These are phyloP conservation scores for Dissophora globulifera DNA, from an alignment of 192 early-diverging fungal genomes.

Conservation along the genomic window DNA sequence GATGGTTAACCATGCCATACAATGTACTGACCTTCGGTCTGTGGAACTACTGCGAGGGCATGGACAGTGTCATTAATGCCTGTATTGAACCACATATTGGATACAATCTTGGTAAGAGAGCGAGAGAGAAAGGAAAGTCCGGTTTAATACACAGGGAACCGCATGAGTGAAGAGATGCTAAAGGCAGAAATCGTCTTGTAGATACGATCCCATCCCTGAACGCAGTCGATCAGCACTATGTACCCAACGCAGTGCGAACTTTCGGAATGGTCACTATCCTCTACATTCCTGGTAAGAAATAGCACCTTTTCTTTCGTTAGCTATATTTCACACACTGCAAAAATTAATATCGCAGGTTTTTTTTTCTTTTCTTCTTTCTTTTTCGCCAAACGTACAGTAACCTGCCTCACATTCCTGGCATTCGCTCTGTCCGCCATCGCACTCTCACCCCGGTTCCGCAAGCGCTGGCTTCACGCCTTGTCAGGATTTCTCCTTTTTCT, in stretches of 20 bases:
- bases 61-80: conserved; percentile 13
- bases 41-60: conserved; percentile 42
- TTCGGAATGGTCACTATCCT: conserved; percentile 34
- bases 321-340: too few relatives aligned
- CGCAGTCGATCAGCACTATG: conserved; percentile 24
- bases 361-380: neutral
- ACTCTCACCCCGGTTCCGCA: conserved; percentile 24
- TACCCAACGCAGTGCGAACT: conserved; percentile 20
- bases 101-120: conserved; percentile 28
- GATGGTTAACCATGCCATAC: conserved; percentile 26
- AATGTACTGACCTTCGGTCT: conserved; percentile 29
- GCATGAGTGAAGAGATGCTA: neutral
- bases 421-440: conserved; percentile 24
- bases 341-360: too few relatives aligned
- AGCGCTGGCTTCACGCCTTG: conserved; percentile 32
- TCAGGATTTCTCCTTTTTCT: conserved; percentile 20
- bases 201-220: conserved; percentile 17
- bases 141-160: too few relatives aligned
- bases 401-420: conserved; percentile 30
- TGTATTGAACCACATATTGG: conserved; percentile 20
- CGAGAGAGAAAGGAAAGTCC: neutral
- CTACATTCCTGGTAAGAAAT: conserved; percentile 30
- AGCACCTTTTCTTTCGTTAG: too few relatives aligned
- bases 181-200: neutral
- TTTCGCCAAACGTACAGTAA: conserved; percentile 19